Evolutionary conservation across 116 monocot species (phyloP).

Genomic region (Phalaenopsis hybrid): DNA sequence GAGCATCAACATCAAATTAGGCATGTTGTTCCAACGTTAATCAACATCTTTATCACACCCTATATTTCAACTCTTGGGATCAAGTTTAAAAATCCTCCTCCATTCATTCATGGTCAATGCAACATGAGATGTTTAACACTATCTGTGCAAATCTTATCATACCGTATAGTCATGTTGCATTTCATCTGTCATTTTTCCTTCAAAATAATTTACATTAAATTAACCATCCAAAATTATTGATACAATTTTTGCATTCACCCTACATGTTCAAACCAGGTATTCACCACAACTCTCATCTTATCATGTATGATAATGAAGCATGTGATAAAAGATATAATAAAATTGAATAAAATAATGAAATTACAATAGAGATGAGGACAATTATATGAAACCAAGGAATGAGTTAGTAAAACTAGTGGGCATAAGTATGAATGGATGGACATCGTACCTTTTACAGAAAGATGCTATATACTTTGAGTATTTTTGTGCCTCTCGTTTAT

Average conservation of each 20-base stretch:
- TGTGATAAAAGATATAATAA: background rate
- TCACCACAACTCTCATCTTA: background rate
- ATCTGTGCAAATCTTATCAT: too few species aligned
- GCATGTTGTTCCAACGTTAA: too few species aligned
- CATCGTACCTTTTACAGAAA: background rate
- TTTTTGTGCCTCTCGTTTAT: conserved; percentile 3
- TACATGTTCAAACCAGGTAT: background rate
- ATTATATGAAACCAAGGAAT: background rate
- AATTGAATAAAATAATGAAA: background rate
- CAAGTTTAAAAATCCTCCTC: too few species aligned
- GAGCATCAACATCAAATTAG: too few species aligned
- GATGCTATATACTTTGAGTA: conserved; percentile 8
- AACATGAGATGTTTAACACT: too few species aligned
- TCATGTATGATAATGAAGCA: background rate
- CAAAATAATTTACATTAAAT: too few species aligned
- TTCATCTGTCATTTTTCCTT: too few species aligned
- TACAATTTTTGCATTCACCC: background rate
- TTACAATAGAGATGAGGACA: background rate
- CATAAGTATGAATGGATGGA: background rate
- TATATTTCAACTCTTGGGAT: too few species aligned
- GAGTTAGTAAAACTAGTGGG: background rate
- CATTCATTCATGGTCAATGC: too few species aligned
- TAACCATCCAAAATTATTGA: background rate
- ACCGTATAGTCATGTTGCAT: too few species aligned
- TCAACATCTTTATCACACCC: too few species aligned